Percentiles rank a stretch among this genome's conserved stretches.
Conservation (phyloP, 164 flowering plant genomes). For the Houttuynia cordata region DNA sequence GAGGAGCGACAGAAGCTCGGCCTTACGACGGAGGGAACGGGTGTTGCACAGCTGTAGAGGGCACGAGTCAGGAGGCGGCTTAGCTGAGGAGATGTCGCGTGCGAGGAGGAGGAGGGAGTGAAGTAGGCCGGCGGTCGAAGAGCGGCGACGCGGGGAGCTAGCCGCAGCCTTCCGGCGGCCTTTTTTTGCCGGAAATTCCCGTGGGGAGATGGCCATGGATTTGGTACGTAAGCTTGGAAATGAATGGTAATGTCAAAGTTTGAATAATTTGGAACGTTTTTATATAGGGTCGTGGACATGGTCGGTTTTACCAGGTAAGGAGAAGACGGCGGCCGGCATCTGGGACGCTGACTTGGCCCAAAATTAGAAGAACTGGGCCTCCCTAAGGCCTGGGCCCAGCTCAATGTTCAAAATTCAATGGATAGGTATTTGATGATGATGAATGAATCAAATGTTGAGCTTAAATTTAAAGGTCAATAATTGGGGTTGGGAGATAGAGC, state of each 20-base stretch:
- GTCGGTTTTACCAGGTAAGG: background rate
- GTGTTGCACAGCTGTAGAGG: conserved; percentile 28
- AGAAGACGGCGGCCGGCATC: background rate
- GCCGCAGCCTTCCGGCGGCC: background rate
- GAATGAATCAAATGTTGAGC: no score
- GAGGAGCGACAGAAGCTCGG: conserved; percentile 28
- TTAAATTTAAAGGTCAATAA: background rate
- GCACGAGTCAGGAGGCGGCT: conserved; percentile 22
- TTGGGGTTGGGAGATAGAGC: background rate
- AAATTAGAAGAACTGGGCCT: background rate
- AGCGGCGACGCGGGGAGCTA: background rate
- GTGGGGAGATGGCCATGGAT: background rate
- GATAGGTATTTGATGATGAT: no score
- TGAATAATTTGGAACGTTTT: background rate
- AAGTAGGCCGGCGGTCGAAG: conserved; percentile 16
- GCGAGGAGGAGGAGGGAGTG: conserved; percentile 39
- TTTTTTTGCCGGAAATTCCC: background rate
- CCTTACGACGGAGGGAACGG: conserved; percentile 36
- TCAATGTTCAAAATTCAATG: no score
- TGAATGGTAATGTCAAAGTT: background rate
- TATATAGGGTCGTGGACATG: no score
- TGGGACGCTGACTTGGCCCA: background rate
- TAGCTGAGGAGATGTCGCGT: conserved; percentile 34
- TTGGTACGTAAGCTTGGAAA: background rate
- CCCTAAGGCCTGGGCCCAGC: background rate